phyloP scores from a whole-genome alignment of 208 protist genomes.

The Blastocrithidia nonstop region DNA sequence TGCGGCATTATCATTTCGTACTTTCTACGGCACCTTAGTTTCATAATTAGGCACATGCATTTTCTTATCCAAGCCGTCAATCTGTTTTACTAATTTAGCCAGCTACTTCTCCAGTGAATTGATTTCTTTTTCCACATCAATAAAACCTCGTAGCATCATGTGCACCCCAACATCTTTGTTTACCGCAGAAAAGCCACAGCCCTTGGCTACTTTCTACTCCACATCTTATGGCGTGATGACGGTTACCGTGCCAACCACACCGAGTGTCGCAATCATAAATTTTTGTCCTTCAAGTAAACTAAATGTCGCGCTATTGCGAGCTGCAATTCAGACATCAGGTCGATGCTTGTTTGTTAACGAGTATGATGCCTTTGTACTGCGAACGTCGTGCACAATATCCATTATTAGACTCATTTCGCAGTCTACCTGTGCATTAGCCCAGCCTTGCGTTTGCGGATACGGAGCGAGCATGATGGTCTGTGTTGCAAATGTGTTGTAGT shows the following conservation, averaged over 20 bases:
- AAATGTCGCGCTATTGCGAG: constrained; percentile 22
- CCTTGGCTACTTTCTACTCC: constrained; percentile 33
- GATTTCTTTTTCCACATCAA: constrained; percentile 84
- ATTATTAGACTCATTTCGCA: constrained; percentile 72
- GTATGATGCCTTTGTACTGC: constrained; percentile 83
- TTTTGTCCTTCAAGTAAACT: constrained; percentile 22
- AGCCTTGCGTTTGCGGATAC: constrained; percentile 63
- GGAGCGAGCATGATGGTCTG: constrained; percentile 81
- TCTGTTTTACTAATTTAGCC: constrained; percentile 55
- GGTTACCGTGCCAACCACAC: constrained; percentile 55
- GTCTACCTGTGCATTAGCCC: constrained; percentile 45
- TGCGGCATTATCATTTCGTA: constrained; percentile 63
- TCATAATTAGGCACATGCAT: constrained; percentile 83
- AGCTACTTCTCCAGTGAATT: constrained; percentile 76
- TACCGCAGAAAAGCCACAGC: constrained; percentile 78
- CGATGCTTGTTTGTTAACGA: constrained; percentile 79
- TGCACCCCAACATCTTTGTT: constrained; percentile 69
- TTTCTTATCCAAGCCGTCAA: constrained; percentile 75
- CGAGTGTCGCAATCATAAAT: constrained; percentile 66
- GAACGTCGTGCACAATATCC: constrained; percentile 71
- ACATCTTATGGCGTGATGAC: constrained; percentile 36
- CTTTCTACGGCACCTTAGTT: constrained; percentile 74
- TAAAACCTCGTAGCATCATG: constrained; percentile 84
- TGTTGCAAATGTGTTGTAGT: constrained; percentile 54
- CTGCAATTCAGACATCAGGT: constrained; percentile 64